A percentile compares a stretch with the other conserved stretches of the same genome.
These are phyloP conservation scores for Gynochthodes officinalis DNA, from an alignment of 257 asterid genomes.

Conservation along the genomic window DNA sequence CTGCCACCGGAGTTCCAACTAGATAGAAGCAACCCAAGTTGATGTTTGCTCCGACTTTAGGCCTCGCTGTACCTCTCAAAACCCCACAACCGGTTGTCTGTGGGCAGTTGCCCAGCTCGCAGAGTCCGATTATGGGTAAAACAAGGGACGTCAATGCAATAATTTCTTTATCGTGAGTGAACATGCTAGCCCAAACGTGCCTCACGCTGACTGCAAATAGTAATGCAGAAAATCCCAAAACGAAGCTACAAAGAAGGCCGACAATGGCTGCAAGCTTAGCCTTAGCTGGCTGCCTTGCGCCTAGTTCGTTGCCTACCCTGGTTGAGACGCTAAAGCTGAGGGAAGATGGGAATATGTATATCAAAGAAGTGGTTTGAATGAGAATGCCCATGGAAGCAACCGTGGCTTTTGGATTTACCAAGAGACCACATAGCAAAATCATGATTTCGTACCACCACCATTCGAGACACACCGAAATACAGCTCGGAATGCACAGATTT, in stretches of 20 bases:
- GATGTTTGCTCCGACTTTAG: conserved; percentile 72
- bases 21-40: conserved; percentile 76
- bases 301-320: conserved; percentile 70
- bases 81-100: conserved; percentile 94
- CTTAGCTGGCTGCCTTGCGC: conserved; percentile 45
- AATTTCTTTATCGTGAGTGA: conserved; percentile 61
- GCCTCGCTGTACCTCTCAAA: conserved; percentile 78
- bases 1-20: conserved; percentile 79
- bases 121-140: conserved; percentile 70
- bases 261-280: conserved; percentile 63
- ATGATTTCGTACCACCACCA: conserved; percentile 98
- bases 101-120: conserved; percentile 91
- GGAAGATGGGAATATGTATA: conserved; percentile 78
- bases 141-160: conserved; percentile 54
- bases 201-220: conserved; percentile 56
- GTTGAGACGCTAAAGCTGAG: conserved; percentile 74
- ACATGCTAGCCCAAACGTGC: conserved; percentile 64
- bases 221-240: conserved; percentile 51
- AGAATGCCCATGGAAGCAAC: conserved; percentile 85
- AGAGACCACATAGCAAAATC: conserved; percentile 64
- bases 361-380: conserved; percentile 71
- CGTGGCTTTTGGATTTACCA: conserved; percentile 56
- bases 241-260: conserved; percentile 55
- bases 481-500: conserved; percentile 66
- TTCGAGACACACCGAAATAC: conserved; percentile 75